phyloP scores from a whole-genome alignment of 805 yeast genomes.

The Priceomyces fermenticarens region DNA sequence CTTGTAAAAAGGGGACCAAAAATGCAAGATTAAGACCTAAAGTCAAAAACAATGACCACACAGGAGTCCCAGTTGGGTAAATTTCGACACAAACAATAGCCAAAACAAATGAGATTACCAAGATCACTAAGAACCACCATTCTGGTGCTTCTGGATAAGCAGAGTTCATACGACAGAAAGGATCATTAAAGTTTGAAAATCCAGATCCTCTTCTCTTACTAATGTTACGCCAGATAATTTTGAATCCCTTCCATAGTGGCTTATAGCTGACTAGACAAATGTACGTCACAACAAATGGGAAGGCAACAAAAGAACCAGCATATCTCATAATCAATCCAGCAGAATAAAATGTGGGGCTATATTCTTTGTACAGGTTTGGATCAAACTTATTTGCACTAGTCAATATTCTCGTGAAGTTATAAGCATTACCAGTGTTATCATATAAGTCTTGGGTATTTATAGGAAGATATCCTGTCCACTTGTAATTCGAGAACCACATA shows the following conservation, averaged over 20 bases:
- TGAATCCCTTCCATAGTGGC: conserved; percentile 17
- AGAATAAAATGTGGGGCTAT: conserved; percentile 17
- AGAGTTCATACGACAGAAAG: conserved; percentile 8
- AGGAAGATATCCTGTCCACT: conserved; percentile 58
- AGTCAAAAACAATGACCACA: conserved; percentile 19
- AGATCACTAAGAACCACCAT: conserved; percentile 39
- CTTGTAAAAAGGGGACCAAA: conserved; percentile 16
- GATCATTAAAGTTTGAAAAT: conserved; percentile 6
- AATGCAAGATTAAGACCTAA: conserved; percentile 19
- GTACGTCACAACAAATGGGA: conserved; percentile 41
- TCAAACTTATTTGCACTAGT: conserved; percentile 23
- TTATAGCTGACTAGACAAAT: conserved; percentile 49
- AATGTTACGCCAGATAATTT: conserved; percentile 12
- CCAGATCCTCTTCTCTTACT: conserved; percentile 39
- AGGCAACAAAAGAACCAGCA: conserved; percentile 12
- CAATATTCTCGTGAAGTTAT: conserved; percentile 12
- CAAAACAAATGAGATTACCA: conserved; percentile 28
- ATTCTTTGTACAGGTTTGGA: conserved; percentile 9
- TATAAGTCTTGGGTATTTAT: conserved; percentile 26
- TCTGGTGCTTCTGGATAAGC: conserved; percentile 41
- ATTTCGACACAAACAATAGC: conserved; percentile 37
- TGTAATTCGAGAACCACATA: conserved; percentile 49
- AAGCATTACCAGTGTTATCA: conserved; percentile 17
- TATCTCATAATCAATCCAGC: conserved; percentile 15
- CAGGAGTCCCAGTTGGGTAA: conserved; percentile 17